Evolutionary conservation across 768 basidiomycete genomes (phyloP).

Genomic region (Flagelloscypha sp.): DNA sequence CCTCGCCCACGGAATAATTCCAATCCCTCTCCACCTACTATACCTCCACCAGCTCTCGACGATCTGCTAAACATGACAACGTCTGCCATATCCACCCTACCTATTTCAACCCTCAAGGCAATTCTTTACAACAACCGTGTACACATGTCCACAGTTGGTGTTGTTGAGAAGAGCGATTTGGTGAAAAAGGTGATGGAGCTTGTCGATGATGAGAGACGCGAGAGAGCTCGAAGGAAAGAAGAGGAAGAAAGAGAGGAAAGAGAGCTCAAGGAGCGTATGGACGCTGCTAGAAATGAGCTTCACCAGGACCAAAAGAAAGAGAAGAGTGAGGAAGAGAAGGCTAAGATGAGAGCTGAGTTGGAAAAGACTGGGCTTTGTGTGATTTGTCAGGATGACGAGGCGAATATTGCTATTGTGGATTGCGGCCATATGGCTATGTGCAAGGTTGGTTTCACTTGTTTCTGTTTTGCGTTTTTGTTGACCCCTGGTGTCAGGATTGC

Average conservation of each 20-base stretch:
- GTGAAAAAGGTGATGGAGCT: conserved; percentile 60
- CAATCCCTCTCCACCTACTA: conserved; percentile 21
- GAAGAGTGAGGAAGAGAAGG: conserved; percentile 21
- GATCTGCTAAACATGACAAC: conserved; percentile 55
- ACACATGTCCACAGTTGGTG: conserved; percentile 50
- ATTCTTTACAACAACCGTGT: conserved; percentile 81
- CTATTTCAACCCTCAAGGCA: conserved; percentile 66
- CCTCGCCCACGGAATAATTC: conserved; percentile 38
- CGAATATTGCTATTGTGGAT: conserved; percentile 88
- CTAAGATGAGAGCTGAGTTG: conserved; percentile 26
- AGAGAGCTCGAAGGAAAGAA: conserved; percentile 39
- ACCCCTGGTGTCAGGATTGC: conserved; percentile 61
- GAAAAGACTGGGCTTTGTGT: conserved; percentile 81
- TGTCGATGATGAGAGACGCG: conserved; percentile 54
- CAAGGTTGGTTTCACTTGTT: conserved; percentile 2
- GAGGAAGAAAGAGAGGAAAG: conserved; percentile 33
- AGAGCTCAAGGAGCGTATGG: conserved; percentile 34
- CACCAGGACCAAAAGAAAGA: conserved; percentile 24
- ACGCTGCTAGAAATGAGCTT: conserved; percentile 26
- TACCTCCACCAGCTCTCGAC: conserved; percentile 54
- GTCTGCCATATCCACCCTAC: conserved; percentile 49
- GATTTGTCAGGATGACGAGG: conserved; percentile 90
- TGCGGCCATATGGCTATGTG: conserved; percentile 63
- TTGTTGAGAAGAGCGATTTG: conserved; percentile 86
- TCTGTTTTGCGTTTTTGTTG: conserved; percentile 6